Conservation (phyloP, 768 basidiomycete genomes). For the Boletus rubroflammeus region DNA sequence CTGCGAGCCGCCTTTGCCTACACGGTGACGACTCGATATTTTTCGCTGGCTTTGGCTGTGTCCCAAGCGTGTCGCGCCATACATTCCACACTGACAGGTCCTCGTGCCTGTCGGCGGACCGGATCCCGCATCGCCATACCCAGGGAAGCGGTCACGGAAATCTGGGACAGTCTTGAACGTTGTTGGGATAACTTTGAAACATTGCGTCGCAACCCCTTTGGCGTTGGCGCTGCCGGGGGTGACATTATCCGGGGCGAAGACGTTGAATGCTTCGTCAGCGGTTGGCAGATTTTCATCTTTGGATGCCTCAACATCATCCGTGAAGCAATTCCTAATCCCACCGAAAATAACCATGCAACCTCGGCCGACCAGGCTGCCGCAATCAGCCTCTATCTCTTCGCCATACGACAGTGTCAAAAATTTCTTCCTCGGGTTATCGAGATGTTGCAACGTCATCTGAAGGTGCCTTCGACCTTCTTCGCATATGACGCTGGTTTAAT, state of each 20-base stretch:
- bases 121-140: slow-evolving; percentile 54
- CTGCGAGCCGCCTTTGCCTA: slow-evolving; percentile 42
- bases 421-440: slow-evolving; percentile 49
- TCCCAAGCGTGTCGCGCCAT: slow-evolving; percentile 75
- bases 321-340: slow-evolving; percentile 55
- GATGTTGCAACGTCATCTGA: slow-evolving; percentile 50
- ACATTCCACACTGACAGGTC: slow-evolving; percentile 75
- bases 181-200: slow-evolving; percentile 84
- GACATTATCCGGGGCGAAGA: slow-evolving; percentile 45
- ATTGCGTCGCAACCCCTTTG: slow-evolving; percentile 45
- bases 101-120: slow-evolving; percentile 59
- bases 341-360: slow-evolving; percentile 42
- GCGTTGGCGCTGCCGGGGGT: slow-evolving; percentile 37
- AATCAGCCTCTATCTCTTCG: slow-evolving; percentile 45
- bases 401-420: slow-evolving; percentile 44
- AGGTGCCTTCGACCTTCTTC: slow-evolving; percentile 52
- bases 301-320: slow-evolving; percentile 89
- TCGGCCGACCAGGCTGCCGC: slow-evolving; percentile 46
- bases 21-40: slow-evolving; percentile 53
- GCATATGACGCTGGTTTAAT: slow-evolving; percentile 83
- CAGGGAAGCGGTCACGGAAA: slow-evolving; percentile 60
- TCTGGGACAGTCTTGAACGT: slow-evolving; percentile 81
- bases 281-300: slow-evolving; percentile 92
- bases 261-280: slow-evolving; percentile 66
- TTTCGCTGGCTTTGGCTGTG: slow-evolving; percentile 70